phyloP scores from a whole-genome alignment of 1,139 yeast genomes.

The Blastobotrys raffinosifermentans region DNA sequence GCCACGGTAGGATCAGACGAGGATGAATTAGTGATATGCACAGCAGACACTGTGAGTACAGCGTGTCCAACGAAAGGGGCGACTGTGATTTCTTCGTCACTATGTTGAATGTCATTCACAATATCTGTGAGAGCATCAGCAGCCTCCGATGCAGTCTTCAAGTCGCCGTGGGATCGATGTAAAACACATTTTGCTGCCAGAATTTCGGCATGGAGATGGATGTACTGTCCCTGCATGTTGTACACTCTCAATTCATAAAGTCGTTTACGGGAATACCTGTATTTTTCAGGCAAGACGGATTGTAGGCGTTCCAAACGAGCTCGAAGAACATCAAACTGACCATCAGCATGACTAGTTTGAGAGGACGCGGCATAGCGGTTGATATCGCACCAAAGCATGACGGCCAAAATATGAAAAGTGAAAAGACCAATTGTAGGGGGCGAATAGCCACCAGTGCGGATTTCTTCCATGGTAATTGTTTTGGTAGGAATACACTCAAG shows the following conservation, averaged over 20 bases:
- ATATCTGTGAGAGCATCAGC: slow-evolving; percentile 31
- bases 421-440: slow-evolving; percentile 21
- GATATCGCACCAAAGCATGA: slow-evolving; percentile 32
- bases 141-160: slow-evolving; percentile 26
- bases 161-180: slow-evolving; percentile 26
- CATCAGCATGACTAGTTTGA: slow-evolving; percentile 10
- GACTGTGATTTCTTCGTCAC: slow-evolving; percentile 28
- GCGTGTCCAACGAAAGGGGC: slow-evolving; percentile 36
- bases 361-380: slow-evolving; percentile 25
- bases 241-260: slow-evolving; percentile 19
- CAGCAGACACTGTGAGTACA: slow-evolving; percentile 33
- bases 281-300: slow-evolving; percentile 19
- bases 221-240: slow-evolving; percentile 22
- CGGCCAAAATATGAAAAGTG: slow-evolving; percentile 29
- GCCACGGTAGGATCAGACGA: slow-evolving; percentile 28
- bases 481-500: slow-evolving; percentile 27
- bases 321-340: slow-evolving; percentile 14
- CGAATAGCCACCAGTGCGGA: slow-evolving; percentile 17
- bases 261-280: slow-evolving; percentile 20
- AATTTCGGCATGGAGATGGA: slow-evolving; percentile 25
- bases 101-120: slow-evolving; percentile 27
- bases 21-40: slow-evolving; percentile 33
- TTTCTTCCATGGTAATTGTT: slow-evolving; percentile 24
- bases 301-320: slow-evolving; percentile 12
- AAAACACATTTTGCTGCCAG: slow-evolving; percentile 23